Percentiles rank a stretch among this genome's conserved stretches.
phyloP scores from a whole-genome alignment of 495 filamentous ascomycete genomes.

The Stereocaulon alpinum region DNA sequence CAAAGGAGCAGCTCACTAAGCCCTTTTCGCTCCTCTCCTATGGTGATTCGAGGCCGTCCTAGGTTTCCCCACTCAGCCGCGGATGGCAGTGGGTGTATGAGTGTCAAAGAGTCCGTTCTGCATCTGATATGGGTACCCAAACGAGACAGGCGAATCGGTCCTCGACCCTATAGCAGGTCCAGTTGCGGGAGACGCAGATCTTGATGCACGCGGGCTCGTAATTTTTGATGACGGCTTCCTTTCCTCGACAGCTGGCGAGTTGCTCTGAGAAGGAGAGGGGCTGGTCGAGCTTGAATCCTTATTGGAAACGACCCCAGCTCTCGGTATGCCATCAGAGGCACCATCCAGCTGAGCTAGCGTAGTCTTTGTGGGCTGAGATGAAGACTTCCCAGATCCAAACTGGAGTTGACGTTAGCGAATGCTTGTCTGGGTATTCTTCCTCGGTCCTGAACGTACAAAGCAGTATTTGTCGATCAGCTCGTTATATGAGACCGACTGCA shows the following conservation, averaged over 20 bases:
- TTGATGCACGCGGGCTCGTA: conserved; percentile 25
- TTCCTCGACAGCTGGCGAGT: conserved; percentile 18
- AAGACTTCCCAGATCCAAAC: conserved; percentile 41
- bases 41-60: background rate
- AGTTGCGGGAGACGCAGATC: conserved; percentile 24
- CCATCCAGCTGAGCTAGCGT: conserved; percentile 18
- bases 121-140: conserved; percentile 32
- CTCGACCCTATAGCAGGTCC: conserved; percentile 17
- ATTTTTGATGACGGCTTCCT: conserved; percentile 18
- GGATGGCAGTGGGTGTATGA: conserved; percentile 38
- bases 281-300: conserved; percentile 7
- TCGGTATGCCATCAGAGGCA: conserved; percentile 6
- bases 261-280: conserved; percentile 14
- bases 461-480: conserved; percentile 97
- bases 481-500: conserved; percentile 78
- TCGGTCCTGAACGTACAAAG: conserved; percentile 67
- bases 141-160: conserved; percentile 31
- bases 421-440: conserved; percentile 7
- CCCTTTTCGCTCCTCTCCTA: background rate
- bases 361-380: conserved; percentile 24
- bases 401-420: conserved; percentile 27
- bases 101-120: conserved; percentile 33
- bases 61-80: conserved; percentile 25
- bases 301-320: background rate
- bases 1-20: background rate